Base-by-base conservation (phyloP, 1,139 yeast species). In the Komagataea norvegica region DNA sequence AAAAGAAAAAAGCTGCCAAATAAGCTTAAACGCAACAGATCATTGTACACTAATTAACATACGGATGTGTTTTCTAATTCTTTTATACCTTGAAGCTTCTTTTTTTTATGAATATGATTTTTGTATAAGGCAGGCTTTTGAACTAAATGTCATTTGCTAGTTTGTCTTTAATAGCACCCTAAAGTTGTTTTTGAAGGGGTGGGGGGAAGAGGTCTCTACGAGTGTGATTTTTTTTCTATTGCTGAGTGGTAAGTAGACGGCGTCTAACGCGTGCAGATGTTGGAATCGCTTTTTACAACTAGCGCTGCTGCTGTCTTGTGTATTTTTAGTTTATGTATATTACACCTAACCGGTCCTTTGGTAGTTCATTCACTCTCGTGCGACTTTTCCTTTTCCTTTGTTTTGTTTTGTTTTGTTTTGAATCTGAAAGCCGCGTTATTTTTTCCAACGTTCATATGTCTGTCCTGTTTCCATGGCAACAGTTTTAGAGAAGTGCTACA, bases 1-100 rank as follows among this genome's bases (percentile, higher is more conserved):
- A 88, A 67, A 79, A 84, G 73, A 81, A 81, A 68, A 82, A 82
- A 42, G 31, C 40, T 30, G 40, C 47, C 40, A 50, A 48, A 46
- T 51, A 43, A 37, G 16, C 28, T 11, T 9, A 19, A 32, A n/a
- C 8, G 18, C 17, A 27, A 26, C 17, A 31, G 17, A 9, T 18
- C 22, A 24, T 26, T 32, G 33, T 36, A 19, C 36, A 32, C 16
- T 26, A 20, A 10, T 29, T 13, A 8, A 16, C 19, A 20, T 31
- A 13, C 10, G 29, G 27, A 11, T 25, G 29, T 25, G 20, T 13
- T 16, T 27, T 25, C 24, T 27, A 22, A 27, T 33, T 33, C 36
- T 28, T 27, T 28, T 28, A 17, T 22, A 14, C 27, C n/a, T 31
- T 22, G 21, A 13, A 20, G 27, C 18, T 34, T 27, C 15, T 34